Conservation (phyloP, 768 basidiomycete genomes). For the Lactifluus volemus region DNA sequence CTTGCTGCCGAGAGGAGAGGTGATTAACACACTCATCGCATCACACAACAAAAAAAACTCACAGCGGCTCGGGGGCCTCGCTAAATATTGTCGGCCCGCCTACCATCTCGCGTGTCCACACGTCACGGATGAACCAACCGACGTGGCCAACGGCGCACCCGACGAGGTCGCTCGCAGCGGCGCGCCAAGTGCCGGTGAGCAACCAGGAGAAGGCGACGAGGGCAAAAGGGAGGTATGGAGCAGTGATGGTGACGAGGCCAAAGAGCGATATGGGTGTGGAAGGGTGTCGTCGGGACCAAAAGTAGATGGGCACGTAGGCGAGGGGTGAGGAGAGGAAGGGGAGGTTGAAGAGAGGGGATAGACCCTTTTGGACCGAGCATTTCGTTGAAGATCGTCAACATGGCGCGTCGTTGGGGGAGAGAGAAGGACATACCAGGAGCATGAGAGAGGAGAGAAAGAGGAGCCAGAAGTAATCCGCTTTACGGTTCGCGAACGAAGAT, state of each 20-base stretch:
- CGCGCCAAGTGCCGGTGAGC: slow-evolving; percentile 74
- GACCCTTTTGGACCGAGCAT: slow-evolving; percentile 40
- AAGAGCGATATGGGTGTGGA: slow-evolving; percentile 94
- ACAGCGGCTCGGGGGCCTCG: slow-evolving; percentile 65
- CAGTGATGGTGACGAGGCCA: slow-evolving; percentile 88
- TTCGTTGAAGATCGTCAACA: no score
- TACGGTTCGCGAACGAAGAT: slow-evolving; percentile 84
- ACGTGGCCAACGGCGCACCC: slow-evolving; percentile 85
- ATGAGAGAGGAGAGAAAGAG: slow-evolving; percentile 75
- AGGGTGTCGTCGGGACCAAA: slow-evolving; percentile 95
- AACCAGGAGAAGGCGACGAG: slow-evolving; percentile 84
- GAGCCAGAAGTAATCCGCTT: slow-evolving; percentile 95
- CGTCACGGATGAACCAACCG: slow-evolving; percentile 78
- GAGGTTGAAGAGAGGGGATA: slow-evolving; percentile 84
- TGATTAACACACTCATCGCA: neutral
- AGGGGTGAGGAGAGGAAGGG: slow-evolving; percentile 91
- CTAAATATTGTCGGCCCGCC: slow-evolving; percentile 66
- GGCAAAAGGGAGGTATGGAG: slow-evolving; percentile 89
- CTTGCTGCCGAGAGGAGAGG: slow-evolving; percentile 35
- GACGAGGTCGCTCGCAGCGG: slow-evolving; percentile 71
- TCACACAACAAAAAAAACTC: slow-evolving; percentile 28
- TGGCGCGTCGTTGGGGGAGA: neutral
- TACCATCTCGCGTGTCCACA: slow-evolving; percentile 82
- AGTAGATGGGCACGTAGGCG: slow-evolving; percentile 92
- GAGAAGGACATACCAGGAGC: slow-evolving; percentile 58